A percentile compares a stretch with the other conserved stretches of the same genome.
phyloP scores from a whole-genome alignment of 768 basidiomycete species.

The Lactarius vividus region DNA sequence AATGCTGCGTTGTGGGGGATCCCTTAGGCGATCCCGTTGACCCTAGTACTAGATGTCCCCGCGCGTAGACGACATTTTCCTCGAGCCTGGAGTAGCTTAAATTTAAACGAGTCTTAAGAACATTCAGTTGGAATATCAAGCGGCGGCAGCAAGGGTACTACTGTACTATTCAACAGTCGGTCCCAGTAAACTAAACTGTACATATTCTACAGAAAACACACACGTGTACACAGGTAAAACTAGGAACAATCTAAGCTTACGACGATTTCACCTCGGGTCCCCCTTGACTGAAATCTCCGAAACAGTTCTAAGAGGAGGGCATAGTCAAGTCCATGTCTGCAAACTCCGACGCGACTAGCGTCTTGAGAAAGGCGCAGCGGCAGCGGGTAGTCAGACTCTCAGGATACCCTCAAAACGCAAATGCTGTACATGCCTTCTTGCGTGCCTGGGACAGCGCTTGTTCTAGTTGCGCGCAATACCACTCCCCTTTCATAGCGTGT shows the following conservation, averaged over 20 bases:
- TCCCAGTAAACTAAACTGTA: too few species aligned
- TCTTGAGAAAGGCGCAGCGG: neutral
- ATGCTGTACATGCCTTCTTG: neutral
- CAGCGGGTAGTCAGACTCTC: neutral
- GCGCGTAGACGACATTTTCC: neutral
- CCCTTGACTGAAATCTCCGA: neutral
- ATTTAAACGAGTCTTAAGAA: neutral
- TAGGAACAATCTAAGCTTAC: neutral
- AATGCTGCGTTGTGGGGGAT: too few species aligned
- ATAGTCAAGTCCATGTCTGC: neutral
- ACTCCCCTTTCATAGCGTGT: neutral
- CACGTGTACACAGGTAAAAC: neutral
- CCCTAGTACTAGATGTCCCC: too few species aligned
- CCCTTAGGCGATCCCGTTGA: too few species aligned
- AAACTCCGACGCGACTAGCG: neutral
- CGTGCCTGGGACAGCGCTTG: neutral
- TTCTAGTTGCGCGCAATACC: neutral
- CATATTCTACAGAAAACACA: neutral
- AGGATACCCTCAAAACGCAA: neutral
- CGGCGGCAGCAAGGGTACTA: too few species aligned
- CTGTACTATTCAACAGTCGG: neutral
- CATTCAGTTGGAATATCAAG: too few species aligned
- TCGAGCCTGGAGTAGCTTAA: neutral
- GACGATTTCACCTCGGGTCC: neutral
- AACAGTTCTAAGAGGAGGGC: neutral